These are phyloP conservation scores for Cyberlindnera amylophila DNA, from an alignment of 805 yeast genomes.

Conservation along the genomic window DNA sequence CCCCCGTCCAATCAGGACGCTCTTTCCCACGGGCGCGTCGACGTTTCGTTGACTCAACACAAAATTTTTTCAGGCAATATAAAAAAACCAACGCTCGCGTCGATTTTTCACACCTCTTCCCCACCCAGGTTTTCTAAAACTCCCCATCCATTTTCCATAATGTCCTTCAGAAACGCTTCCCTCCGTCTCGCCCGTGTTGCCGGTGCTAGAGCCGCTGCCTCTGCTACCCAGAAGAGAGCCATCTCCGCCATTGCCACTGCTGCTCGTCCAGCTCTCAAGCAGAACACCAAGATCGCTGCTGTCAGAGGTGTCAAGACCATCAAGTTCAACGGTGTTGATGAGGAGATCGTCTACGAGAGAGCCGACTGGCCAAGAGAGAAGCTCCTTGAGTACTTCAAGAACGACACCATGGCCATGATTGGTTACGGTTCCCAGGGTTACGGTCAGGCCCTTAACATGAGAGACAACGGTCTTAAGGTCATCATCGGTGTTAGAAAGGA, in stretches of 20 bases:
- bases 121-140: not conserved
- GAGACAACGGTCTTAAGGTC: conserved; percentile 98
- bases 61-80: conserved; percentile 4
- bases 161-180: conserved; percentile 44
- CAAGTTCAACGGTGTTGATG: conserved; percentile 94
- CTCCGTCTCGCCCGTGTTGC: conserved; percentile 48
- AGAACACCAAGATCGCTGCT: conserved; percentile 49
- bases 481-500: conserved; percentile 97
- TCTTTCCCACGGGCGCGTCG: too few species aligned
- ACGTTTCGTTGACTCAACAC: conserved; percentile 1
- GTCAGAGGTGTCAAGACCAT: conserved; percentile 93
- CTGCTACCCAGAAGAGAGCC: conserved; percentile 50
- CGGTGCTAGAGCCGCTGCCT: conserved; percentile 34
- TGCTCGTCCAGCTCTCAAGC: conserved; percentile 58
- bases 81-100: conserved; percentile 1
- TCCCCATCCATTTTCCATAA: conserved; percentile 9
- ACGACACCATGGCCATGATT: conserved; percentile 94
- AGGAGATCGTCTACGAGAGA: conserved; percentile 97
- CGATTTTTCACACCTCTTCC: not conserved
- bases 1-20: not conserved
- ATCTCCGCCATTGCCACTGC: conserved; percentile 46
- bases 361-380: conserved; percentile 99
- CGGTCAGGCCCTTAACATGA: conserved; percentile 99
- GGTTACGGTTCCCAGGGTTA: conserved; percentile 99
- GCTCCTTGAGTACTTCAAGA: conserved; percentile 92